Base-by-base conservation (phyloP, 2,329 filamentous ascomycete species). In the Ophiostoma piceae region DNA sequence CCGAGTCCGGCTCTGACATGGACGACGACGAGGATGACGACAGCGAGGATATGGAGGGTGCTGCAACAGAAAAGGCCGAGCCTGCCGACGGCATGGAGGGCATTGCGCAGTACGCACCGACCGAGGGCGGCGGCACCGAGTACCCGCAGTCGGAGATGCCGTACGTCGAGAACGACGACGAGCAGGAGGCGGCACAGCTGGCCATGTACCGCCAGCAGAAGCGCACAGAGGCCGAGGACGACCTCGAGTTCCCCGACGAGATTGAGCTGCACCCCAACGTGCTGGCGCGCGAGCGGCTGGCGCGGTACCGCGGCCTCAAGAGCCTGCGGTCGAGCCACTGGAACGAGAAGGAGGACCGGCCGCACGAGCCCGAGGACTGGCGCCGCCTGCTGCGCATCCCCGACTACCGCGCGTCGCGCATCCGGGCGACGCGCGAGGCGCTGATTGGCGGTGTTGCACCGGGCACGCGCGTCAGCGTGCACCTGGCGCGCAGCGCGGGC, bases 231-330 rank as follows among this genome's bases (percentile, higher is more conserved):
- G 92, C 88, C 62, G 93, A 98, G 67, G 94, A 98, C 16, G 95
- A 99, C 78, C 87, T 91, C 69, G 94, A 98, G 78, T 99, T 98
- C 79, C 95, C 95, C 0, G 95, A 99, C 74, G 95, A 99, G 79
- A 95, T 99, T 71, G 96, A 99, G 79, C 83, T 99, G 68, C 92
- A 92, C 74, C 95, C 96, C 0, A 87, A 94, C 68, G 92, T 96
- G 3, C 84, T 92, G 64, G 95, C 95, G 0, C 84, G 92, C 68
- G 95, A 99, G 80, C 86, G 95, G 64, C 82, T 99, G 69, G 87
- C 90, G 9, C 87, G 92, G 71, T 99, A 97, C 80, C 86, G 95
- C 76, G 95, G 95, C 60, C 81, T 99, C 74, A 99, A 98, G 84
- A 97, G 91, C 77, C 80, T 98, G 72, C 89, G 92, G 74, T 92